A percentile compares a stretch with the other conserved stretches of the same genome.
Evolutionary conservation across 768 basidiomycete genomes (phyloP).

Genomic region (Fistulinella prunicolor): DNA sequence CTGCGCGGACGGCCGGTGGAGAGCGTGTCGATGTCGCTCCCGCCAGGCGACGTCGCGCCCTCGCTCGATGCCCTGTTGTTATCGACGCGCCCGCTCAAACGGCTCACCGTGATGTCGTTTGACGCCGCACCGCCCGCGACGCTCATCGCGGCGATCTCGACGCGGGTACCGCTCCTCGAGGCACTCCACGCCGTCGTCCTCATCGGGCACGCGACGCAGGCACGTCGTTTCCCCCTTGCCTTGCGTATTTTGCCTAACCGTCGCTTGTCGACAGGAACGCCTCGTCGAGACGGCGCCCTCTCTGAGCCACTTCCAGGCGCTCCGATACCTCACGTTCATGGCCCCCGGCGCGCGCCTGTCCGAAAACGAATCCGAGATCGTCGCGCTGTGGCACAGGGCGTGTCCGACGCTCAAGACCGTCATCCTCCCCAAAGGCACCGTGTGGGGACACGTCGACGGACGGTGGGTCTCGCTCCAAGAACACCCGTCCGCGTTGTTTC

Average conservation of each 20-base stretch:
- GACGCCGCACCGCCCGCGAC: conserved; percentile 44
- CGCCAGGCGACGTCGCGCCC: conserved; percentile 36
- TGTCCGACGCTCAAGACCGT: conserved; percentile 64
- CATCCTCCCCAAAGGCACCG: conserved; percentile 58
- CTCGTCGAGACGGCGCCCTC: conserved; percentile 40
- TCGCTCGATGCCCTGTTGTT: conserved; percentile 45
- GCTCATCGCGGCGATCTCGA: conserved; percentile 47
- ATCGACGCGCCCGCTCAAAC: conserved; percentile 39
- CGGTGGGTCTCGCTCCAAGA: conserved; percentile 24
- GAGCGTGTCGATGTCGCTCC: conserved; percentile 51
- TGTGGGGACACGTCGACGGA: conserved; percentile 48
- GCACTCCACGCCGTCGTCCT: conserved; percentile 61
- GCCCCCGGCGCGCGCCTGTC: conserved; percentile 33
- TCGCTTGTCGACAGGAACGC: too few species aligned
- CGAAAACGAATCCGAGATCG: conserved; percentile 49
- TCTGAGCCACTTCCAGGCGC: conserved; percentile 42
- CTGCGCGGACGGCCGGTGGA: conserved; percentile 48
- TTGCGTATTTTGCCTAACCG: too few species aligned
- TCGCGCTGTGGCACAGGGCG: conserved; percentile 50
- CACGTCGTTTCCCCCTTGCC: conserved; percentile 26
- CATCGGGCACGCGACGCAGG: conserved; percentile 46
- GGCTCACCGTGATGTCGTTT: conserved; percentile 59
- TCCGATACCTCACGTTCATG: conserved; percentile 59
- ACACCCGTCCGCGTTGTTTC: too few species aligned
- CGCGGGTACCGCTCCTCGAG: conserved; percentile 49